Percentiles rank a stretch among this genome's conserved stretches.
Conservation (phyloP, 2,329 filamentous ascomycete species). For the Hirsutella minnesotensis region DNA sequence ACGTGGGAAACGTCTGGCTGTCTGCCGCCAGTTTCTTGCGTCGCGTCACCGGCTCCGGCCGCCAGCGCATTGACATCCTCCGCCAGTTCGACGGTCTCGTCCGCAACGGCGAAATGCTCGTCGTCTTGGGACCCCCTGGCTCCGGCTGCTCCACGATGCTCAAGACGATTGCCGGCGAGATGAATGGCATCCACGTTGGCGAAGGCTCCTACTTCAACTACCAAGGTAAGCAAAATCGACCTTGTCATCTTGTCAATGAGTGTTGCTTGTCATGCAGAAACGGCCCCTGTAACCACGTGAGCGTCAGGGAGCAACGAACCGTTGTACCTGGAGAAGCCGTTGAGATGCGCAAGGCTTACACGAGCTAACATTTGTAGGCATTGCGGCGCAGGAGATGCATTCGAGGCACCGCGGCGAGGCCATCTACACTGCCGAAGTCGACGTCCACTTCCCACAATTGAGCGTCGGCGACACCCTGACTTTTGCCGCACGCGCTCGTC, state of each 20-base stretch:
- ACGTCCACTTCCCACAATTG: constrained; percentile 69
- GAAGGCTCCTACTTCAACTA: constrained; percentile 68
- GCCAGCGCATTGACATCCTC: constrained; percentile 55
- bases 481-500: constrained; percentile 61
- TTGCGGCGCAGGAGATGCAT: constrained; percentile 64
- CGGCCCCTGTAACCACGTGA: too few species aligned
- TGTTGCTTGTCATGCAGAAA: too few species aligned
- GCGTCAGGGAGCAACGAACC: not conserved
- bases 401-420: constrained; percentile 69
- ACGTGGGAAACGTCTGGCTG: constrained; percentile 50
- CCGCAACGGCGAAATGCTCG: constrained; percentile 61
- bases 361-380: constrained; percentile 26
- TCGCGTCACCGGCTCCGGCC: constrained; percentile 37
- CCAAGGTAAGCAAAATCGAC: constrained; percentile 42
- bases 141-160: constrained; percentile 75
- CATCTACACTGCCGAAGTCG: constrained; percentile 77
- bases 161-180: constrained; percentile 75
- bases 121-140: constrained; percentile 61
- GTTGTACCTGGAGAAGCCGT: not conserved
- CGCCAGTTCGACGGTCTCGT: constrained; percentile 57
- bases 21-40: constrained; percentile 31
- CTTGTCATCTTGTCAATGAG: too few species aligned
- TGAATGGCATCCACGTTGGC: constrained; percentile 66
- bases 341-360: not conserved
- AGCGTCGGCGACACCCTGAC: constrained; percentile 69